Evolutionary conservation across 345 rosid genomes (phyloP).

Genomic region (Hypericum perforatum): DNA sequence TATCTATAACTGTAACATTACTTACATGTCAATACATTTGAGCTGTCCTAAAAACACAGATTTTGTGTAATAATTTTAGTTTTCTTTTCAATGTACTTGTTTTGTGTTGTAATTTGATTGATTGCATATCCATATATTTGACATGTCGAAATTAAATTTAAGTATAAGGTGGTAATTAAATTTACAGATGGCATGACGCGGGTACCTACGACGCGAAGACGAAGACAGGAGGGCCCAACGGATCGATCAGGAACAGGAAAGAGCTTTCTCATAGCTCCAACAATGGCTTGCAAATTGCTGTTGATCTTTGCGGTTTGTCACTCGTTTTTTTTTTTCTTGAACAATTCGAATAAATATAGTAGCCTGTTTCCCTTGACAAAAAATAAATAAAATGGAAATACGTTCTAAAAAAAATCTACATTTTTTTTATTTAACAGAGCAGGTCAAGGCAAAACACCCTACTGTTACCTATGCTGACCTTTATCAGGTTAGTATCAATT

Average conservation of each 20-base stretch:
- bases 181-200: conserved; percentile 76
- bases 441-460: conserved; percentile 56
- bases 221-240: conserved; percentile 83
- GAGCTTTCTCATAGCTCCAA: conserved; percentile 47
- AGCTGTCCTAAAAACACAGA: too few species aligned
- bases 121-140: too few species aligned
- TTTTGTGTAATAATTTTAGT: too few species aligned
- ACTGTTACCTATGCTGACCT: conserved; percentile 66
- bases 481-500: conserved; percentile 43
- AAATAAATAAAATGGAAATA: too few species aligned
- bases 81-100: not conserved
- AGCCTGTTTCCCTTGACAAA: too few species aligned
- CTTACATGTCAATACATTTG: too few species aligned
- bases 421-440: conserved; percentile 35
- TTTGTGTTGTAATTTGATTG: not conserved
- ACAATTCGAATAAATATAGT: not conserved
- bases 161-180: not conserved
- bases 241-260: conserved; percentile 50
- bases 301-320: conserved; percentile 60
- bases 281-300: conserved; percentile 52
- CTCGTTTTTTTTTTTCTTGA: not conserved
- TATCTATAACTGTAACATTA: too few species aligned
- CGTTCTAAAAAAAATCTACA: not conserved
- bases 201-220: conserved; percentile 77
- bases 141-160: not conserved